A percentile compares a stretch with the other conserved stretches of the same genome.
These are phyloP conservation scores for Wolfiporia cocos DNA, from an alignment of 1,284 basidiomycete species.

Conservation along the genomic window DNA sequence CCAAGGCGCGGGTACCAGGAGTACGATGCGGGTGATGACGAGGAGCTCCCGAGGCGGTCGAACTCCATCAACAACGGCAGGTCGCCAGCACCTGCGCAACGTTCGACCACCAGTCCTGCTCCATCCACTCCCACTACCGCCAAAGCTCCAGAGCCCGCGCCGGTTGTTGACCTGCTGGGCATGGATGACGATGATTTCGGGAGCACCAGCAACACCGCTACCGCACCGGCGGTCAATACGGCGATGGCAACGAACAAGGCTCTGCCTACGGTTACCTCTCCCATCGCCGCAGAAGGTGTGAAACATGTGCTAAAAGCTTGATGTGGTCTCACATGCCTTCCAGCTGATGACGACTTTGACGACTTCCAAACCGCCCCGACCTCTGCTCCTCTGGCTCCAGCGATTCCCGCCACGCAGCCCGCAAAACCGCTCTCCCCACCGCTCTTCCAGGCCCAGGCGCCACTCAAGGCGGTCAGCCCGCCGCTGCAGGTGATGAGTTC, in stretches of 20 bases:
- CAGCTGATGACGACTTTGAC: conserved; percentile 78
- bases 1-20: conserved; percentile 74
- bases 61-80: conserved; percentile 26
- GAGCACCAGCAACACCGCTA: too few species aligned
- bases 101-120: conserved; percentile 36
- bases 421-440: conserved; percentile 25
- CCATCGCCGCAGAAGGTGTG: conserved; percentile 35
- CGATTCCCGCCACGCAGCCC: conserved; percentile 23
- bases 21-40: conserved; percentile 96
- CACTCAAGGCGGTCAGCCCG: conserved; percentile 16
- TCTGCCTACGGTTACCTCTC: conserved; percentile 37
- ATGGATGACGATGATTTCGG: conserved; percentile 67
- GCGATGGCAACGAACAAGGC: conserved; percentile 47
- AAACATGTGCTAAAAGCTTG: not conserved
- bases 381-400: conserved; percentile 27
- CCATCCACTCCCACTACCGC: conserved; percentile 38
- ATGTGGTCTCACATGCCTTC: not conserved
- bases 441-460: conserved; percentile 8
- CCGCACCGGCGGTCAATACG: conserved; percentile 10
- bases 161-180: conserved; percentile 36
- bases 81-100: conserved; percentile 21
- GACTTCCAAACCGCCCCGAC: conserved; percentile 82
- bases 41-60: conserved; percentile 43
- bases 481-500: conserved; percentile 9
- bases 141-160: conserved; percentile 28